Percentiles rank a stretch among this genome's conserved stretches.
Evolutionary conservation across 208 protist species (phyloP).

Genomic region (Jaenimonas drosophilae): DNA sequence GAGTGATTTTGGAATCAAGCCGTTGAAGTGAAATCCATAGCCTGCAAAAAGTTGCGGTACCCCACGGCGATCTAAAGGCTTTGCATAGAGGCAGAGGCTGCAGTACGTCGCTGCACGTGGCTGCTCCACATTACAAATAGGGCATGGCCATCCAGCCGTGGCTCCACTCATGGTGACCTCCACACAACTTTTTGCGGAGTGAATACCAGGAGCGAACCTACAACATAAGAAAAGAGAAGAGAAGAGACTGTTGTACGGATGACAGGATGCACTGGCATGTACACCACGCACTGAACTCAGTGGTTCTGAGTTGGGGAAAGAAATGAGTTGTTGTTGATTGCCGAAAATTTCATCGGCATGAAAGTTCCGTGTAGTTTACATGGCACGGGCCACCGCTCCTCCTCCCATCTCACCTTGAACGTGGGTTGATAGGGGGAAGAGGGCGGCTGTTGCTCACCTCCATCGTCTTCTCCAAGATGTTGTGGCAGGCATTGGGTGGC

Average conservation of each 20-base stretch:
- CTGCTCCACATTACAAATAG: slow-evolving; percentile 44
- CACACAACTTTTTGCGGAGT: neutral
- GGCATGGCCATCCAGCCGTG: slow-evolving; percentile 34
- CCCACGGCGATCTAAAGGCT: slow-evolving; percentile 54
- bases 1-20: slow-evolving; percentile 74
- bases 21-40: slow-evolving; percentile 84
- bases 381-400: neutral
- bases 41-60: slow-evolving; percentile 82
- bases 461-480: slow-evolving; percentile 19
- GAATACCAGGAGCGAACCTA: neutral
- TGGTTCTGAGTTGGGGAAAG: neutral
- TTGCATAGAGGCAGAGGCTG: slow-evolving; percentile 48
- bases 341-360: neutral
- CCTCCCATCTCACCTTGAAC: slow-evolving; percentile 1
- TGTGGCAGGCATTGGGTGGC: slow-evolving; percentile 28
- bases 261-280: neutral
- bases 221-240: slow-evolving; percentile 2
- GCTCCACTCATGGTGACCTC: neutral
- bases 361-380: neutral
- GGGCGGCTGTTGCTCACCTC: slow-evolving; percentile 13
- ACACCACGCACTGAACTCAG: neutral
- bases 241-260: slow-evolving; percentile 1
- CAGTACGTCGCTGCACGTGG: slow-evolving; percentile 38
- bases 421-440: slow-evolving; percentile 20
- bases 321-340: neutral